Percentiles rank a stretch among this genome's conserved stretches.
Evolutionary conservation across 495 filamentous ascomycete species (phyloP).

Genomic region (Tetracladium marchalianum): DNA sequence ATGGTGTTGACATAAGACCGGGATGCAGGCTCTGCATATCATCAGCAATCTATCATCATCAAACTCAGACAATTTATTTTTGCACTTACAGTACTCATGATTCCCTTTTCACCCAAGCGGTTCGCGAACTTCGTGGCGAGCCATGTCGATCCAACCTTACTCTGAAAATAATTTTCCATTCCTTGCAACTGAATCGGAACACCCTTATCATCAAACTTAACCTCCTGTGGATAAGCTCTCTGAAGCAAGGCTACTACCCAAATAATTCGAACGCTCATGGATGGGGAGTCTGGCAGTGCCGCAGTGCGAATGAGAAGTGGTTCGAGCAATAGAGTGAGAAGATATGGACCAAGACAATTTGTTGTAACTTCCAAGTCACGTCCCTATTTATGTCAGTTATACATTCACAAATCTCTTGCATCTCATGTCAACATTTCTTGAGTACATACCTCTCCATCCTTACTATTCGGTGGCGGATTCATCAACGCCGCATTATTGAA

Average conservation of each 20-base stretch:
- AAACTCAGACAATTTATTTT: neutral
- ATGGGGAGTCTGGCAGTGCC: neutral
- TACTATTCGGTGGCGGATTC: slow-evolving; percentile 27
- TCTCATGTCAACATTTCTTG: neutral
- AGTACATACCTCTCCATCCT: slow-evolving; percentile 15
- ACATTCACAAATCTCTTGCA: neutral
- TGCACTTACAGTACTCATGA: slow-evolving; percentile 22
- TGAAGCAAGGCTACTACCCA: slow-evolving; percentile 27
- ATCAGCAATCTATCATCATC: neutral
- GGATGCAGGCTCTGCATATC: slow-evolving; percentile 22
- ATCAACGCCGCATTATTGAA: slow-evolving; percentile 42
- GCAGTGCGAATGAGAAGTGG: slow-evolving; percentile 32
- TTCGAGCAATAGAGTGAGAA: slow-evolving; percentile 33
- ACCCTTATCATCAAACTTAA: slow-evolving; percentile 19
- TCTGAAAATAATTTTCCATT: slow-evolving; percentile 29
- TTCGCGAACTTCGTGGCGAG: slow-evolving; percentile 27
- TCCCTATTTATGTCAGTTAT: slow-evolving; percentile 16
- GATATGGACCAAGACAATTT: slow-evolving; percentile 38
- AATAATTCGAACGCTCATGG: slow-evolving; percentile 27
- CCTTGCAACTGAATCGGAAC: slow-evolving; percentile 12
- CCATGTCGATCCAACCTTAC: slow-evolving; percentile 32
- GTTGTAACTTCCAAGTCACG: slow-evolving; percentile 37
- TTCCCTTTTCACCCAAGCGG: slow-evolving; percentile 20
- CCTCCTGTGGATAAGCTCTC: slow-evolving; percentile 19
- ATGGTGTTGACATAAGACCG: slow-evolving; percentile 27